Evolutionary conservation across 2,329 filamentous ascomycete species (phyloP).

Genomic region (Stachybotrys elegans): DNA sequence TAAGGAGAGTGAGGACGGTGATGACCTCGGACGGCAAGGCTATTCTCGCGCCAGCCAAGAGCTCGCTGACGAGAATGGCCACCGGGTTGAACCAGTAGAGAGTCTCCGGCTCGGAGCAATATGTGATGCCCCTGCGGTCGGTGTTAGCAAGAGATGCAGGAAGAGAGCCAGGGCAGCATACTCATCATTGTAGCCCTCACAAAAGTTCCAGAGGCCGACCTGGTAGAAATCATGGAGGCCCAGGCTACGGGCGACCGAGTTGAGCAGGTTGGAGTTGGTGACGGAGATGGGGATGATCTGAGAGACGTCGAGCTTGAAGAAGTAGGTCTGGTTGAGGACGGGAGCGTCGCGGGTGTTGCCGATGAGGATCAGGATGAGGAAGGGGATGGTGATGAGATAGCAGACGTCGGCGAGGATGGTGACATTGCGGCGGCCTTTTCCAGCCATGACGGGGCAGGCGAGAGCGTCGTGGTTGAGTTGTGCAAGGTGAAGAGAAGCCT

Average conservation of each 20-base stretch:
- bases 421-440: conserved; percentile 50
- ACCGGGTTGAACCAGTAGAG: conserved; percentile 93
- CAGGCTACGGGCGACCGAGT: conserved; percentile 79
- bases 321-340: conserved; percentile 68
- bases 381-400: conserved; percentile 71
- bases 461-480: no score
- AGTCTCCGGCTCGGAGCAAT: conserved; percentile 63
- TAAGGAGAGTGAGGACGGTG: conserved; percentile 69
- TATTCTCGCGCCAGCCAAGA: conserved; percentile 78
- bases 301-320: conserved; percentile 78
- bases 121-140: conserved; percentile 58
- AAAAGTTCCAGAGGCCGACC: conserved; percentile 87
- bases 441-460: no score
- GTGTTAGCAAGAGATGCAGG: conserved; percentile 26
- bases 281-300: conserved; percentile 72
- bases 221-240: conserved; percentile 94
- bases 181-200: conserved; percentile 73
- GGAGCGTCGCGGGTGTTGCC: conserved; percentile 63
- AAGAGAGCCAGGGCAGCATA: conserved; percentile 31
- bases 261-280: conserved; percentile 70
- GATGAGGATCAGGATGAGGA: conserved; percentile 73
- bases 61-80: conserved; percentile 70
- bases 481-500: no score
- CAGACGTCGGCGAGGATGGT: conserved; percentile 61
- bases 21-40: conserved; percentile 70